phyloP scores from a whole-genome alignment of 352 stramenopile species.

The Pythium vanterpoolii region DNA sequence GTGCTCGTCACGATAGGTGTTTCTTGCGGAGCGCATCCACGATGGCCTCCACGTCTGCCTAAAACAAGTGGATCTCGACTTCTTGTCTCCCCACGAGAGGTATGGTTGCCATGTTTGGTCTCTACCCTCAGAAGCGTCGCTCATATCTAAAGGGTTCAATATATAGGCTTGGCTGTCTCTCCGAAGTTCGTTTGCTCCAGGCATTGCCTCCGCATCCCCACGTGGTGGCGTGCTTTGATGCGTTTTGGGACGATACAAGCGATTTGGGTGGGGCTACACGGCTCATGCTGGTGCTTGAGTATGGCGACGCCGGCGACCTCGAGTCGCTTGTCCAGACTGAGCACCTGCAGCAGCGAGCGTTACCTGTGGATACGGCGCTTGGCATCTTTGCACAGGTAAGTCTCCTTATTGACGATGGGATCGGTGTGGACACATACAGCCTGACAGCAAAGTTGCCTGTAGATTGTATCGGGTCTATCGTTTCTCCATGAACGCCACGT shows the following conservation, averaged over 20 bases:
- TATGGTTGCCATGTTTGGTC: conserved; percentile 14
- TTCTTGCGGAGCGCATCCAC: conserved; percentile 30
- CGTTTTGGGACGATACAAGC: conserved; percentile 36
- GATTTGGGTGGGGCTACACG: conserved; percentile 11
- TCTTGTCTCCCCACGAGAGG: conserved; percentile 39
- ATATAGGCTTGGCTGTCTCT: conserved; percentile 36
- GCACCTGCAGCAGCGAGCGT: not conserved
- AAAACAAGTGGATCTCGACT: conserved; percentile 56
- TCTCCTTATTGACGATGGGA: too few species aligned
- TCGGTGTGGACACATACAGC: too few species aligned
- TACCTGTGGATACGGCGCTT: conserved; percentile 18
- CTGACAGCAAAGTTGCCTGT: too few species aligned
- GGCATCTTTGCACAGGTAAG: conserved; percentile 39
- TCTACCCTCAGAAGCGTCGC: not conserved
- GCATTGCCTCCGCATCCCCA: conserved; percentile 47
- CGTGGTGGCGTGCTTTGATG: conserved; percentile 56
- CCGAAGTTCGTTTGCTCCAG: conserved; percentile 41
- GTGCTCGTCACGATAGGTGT: conserved; percentile 34
- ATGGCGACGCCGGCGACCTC: conserved; percentile 62
- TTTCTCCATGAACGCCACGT: conserved; percentile 55
- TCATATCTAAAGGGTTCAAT: not conserved
- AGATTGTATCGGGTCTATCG: conserved; percentile 86
- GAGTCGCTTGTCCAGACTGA: conserved; percentile 30
- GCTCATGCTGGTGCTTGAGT: conserved; percentile 65
- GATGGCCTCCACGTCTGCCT: conserved; percentile 37